Evolutionary conservation across 257 asterid species (phyloP).

Genomic region (Plantago elongata): DNA sequence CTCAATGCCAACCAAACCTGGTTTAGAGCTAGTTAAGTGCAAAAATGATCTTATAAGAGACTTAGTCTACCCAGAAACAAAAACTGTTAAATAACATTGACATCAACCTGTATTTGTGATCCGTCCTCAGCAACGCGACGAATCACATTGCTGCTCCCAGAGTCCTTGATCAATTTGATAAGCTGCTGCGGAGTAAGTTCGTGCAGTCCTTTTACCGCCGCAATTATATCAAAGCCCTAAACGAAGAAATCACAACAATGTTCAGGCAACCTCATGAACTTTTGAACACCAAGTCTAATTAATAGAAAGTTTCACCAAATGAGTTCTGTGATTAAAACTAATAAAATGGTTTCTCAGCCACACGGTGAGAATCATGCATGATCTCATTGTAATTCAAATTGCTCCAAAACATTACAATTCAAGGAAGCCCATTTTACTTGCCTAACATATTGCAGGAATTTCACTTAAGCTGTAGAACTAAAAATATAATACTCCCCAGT

Average conservation of each 20-base stretch:
- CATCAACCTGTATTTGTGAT: slow-evolving; percentile 57
- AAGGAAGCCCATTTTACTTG: too few relatives aligned
- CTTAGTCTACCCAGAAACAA: slow-evolving; percentile 1
- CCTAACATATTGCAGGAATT: too few relatives aligned
- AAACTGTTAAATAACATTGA: too few relatives aligned
- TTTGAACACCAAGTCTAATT: not conserved
- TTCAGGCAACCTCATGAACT: slow-evolving; percentile 15
- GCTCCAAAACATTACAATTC: too few relatives aligned
- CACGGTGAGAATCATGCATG: too few relatives aligned
- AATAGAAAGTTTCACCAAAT: too few relatives aligned
- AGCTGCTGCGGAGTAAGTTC: slow-evolving; percentile 81
- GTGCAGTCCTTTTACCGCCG: slow-evolving; percentile 79
- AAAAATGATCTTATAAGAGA: too few relatives aligned
- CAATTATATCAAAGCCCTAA: slow-evolving; percentile 76
- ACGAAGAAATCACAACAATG: slow-evolving; percentile 23
- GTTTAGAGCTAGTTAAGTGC: too few relatives aligned
- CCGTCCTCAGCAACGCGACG: slow-evolving; percentile 56
- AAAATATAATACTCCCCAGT: not conserved
- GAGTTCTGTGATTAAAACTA: too few relatives aligned
- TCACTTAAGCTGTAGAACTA: not conserved
- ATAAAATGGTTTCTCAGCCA: too few relatives aligned
- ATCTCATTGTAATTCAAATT: too few relatives aligned
- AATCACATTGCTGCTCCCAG: slow-evolving; percentile 53
- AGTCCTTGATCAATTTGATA: slow-evolving; percentile 67
- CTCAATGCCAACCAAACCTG: too few relatives aligned